phyloP scores from a whole-genome alignment of 768 basidiomycete species.

The Termitomyces sp. region DNA sequence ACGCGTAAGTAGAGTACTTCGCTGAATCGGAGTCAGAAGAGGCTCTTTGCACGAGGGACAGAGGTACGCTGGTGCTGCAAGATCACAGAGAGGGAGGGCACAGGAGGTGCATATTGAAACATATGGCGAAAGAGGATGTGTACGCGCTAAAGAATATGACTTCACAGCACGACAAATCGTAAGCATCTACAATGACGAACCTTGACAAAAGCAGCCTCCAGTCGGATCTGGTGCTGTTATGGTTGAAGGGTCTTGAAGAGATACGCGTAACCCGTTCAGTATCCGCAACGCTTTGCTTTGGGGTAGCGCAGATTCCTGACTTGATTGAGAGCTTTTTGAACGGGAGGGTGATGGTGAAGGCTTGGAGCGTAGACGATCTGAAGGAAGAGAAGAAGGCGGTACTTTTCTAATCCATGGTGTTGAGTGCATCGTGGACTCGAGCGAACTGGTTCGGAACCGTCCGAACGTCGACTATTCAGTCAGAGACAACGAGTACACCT shows the following conservation, averaged over 20 bases:
- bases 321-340: slow-evolving; percentile 28
- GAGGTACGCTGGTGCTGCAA: slow-evolving; percentile 48
- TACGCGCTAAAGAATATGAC: slow-evolving; percentile 35
- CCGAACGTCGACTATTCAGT: not conserved
- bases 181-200: slow-evolving; percentile 22
- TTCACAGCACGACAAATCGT: not conserved
- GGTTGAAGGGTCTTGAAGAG: slow-evolving; percentile 24
- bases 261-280: slow-evolving; percentile 43
- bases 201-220: slow-evolving; percentile 69
- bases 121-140: slow-evolving; percentile 53
- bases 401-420: slow-evolving; percentile 39
- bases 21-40: slow-evolving; percentile 29
- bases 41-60: slow-evolving; percentile 49
- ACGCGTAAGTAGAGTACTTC: slow-evolving; percentile 31
- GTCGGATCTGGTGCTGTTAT: slow-evolving; percentile 41
- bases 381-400: slow-evolving; percentile 38
- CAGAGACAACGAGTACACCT: no score
- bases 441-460: not conserved
- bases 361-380: slow-evolving; percentile 45
- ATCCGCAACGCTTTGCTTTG: slow-evolving; percentile 45
- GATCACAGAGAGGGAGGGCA: slow-evolving; percentile 55
- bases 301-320: slow-evolving; percentile 21
- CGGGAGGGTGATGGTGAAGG: slow-evolving; percentile 17
- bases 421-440: slow-evolving; percentile 24
- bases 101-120: slow-evolving; percentile 51